These are phyloP conservation scores for Entophlyctis luteolus DNA, from an alignment of 192 early-diverging fungal genomes.

Conservation along the genomic window DNA sequence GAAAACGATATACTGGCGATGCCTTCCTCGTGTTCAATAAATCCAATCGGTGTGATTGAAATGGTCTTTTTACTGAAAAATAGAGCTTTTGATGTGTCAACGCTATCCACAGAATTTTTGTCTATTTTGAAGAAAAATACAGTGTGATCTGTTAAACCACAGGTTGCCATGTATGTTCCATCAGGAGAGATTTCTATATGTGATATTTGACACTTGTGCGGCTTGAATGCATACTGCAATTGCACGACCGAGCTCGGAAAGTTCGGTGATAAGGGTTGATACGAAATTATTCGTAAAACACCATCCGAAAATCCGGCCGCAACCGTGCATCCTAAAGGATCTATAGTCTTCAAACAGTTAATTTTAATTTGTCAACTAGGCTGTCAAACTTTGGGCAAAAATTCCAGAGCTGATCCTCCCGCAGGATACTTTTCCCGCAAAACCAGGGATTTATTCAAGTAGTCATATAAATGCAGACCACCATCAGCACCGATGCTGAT, in stretches of 20 bases:
- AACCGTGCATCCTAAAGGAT: slow-evolving; percentile 44
- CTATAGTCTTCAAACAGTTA: slow-evolving; percentile 36
- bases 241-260: slow-evolving; percentile 23
- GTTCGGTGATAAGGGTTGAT: slow-evolving; percentile 24
- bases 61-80: slow-evolving; percentile 30
- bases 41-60: slow-evolving; percentile 49
- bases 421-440: slow-evolving; percentile 26
- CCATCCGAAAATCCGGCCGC: slow-evolving; percentile 55
- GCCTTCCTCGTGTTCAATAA: slow-evolving; percentile 36
- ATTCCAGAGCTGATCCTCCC: slow-evolving; percentile 38
- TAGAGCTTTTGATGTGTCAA: background rate
- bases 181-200: slow-evolving; percentile 48
- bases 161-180: slow-evolving; percentile 48
- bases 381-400: slow-evolving; percentile 42
- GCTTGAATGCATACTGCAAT: slow-evolving; percentile 56
- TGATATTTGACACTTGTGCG: slow-evolving; percentile 45
- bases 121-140: slow-evolving; percentile 57
- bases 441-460: slow-evolving; percentile 33
- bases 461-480: slow-evolving; percentile 46
- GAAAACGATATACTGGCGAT: slow-evolving; percentile 43
- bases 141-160: slow-evolving; percentile 41
- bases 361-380: background rate
- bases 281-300: slow-evolving; percentile 48
- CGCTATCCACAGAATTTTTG: slow-evolving; percentile 1
- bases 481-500: slow-evolving; percentile 52